A percentile compares a stretch with the other conserved stretches of the same genome.
These are phyloP conservation scores for Penicillium corylophilum DNA, from an alignment of 2,329 filamentous ascomycete species.

Conservation along the genomic window DNA sequence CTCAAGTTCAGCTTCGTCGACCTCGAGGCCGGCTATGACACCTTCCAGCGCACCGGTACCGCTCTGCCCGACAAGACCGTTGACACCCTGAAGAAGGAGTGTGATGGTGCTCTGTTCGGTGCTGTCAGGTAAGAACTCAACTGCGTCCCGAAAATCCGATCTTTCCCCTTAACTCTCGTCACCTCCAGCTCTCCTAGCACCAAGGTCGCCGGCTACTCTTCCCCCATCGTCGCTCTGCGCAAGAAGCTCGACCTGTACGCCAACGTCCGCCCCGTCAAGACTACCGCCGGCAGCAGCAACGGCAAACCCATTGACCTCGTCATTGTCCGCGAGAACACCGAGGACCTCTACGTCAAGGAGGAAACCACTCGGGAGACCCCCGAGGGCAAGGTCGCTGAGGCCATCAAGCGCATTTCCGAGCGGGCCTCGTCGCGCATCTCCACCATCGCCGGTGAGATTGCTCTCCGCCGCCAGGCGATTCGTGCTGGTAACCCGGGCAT, in stretches of 20 bases:
- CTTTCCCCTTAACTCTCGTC: neutral
- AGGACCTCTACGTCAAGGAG: conserved; percentile 97
- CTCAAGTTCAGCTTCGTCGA: conserved; percentile 93
- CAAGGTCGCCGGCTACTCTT: conserved; percentile 92
- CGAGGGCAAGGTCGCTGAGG: conserved; percentile 82
- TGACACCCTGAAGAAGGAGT: conserved; percentile 82
- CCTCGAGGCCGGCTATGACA: conserved; percentile 89
- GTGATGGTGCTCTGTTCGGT: conserved; percentile 93
- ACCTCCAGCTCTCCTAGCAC: conserved; percentile 71
- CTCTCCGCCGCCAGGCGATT: conserved; percentile 78
- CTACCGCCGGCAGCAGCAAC: conserved; percentile 54
- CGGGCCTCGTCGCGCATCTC: conserved; percentile 82
- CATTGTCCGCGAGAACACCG: conserved; percentile 97
- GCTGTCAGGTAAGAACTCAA: conserved; percentile 65
- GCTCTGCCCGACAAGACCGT: conserved; percentile 91
- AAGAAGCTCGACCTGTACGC: conserved; percentile 94
- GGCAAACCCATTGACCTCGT: conserved; percentile 81
- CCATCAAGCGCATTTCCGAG: conserved; percentile 94
- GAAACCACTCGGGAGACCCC: conserved; percentile 77
- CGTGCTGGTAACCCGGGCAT: conserved; percentile 57
- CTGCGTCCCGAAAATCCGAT: neutral
- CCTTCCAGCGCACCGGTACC: conserved; percentile 83
- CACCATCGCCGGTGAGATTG: conserved; percentile 92
- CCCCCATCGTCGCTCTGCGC: conserved; percentile 92
- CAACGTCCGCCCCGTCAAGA: conserved; percentile 95